Evolutionary conservation across 768 basidiomycete genomes (phyloP).

Genomic region (Agaricus sinodeliciosus): DNA sequence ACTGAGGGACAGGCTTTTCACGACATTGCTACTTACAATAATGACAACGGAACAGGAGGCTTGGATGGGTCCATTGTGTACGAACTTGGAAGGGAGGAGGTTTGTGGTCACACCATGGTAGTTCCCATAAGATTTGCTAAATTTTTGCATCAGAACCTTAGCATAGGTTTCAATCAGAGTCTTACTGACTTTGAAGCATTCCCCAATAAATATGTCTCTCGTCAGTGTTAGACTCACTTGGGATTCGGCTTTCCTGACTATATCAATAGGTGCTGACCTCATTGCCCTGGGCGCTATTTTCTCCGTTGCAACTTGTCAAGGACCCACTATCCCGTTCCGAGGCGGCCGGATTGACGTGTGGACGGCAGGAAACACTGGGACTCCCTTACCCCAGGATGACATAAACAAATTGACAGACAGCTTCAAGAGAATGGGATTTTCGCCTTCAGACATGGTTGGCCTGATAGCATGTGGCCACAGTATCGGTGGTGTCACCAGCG

Average conservation of each 20-base stretch:
- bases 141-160: conserved; percentile 32
- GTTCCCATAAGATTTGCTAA: neutral
- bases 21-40: conserved; percentile 42
- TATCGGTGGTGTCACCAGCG: conserved; percentile 40
- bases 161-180: conserved; percentile 38
- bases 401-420: conserved; percentile 30
- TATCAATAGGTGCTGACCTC: conserved; percentile 34
- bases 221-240: conserved; percentile 21
- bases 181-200: conserved; percentile 34
- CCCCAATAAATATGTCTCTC: conserved; percentile 36
- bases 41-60: conserved; percentile 40
- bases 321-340: conserved; percentile 35
- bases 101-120: conserved; percentile 15
- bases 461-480: conserved; percentile 47
- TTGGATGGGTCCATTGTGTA: conserved; percentile 44
- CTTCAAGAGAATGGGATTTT: conserved; percentile 39
- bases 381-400: conserved; percentile 37
- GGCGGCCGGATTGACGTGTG: conserved; percentile 37
- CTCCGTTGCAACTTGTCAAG: conserved; percentile 35
- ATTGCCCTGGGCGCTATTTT: conserved; percentile 33
- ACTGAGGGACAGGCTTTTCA: conserved; percentile 34
- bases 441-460: conserved; percentile 40
- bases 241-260: neutral
- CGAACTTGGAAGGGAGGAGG: conserved; percentile 36
- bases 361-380: conserved; percentile 28